phyloP scores from a whole-genome alignment of 768 basidiomycete species.

The Panus rudis region DNA sequence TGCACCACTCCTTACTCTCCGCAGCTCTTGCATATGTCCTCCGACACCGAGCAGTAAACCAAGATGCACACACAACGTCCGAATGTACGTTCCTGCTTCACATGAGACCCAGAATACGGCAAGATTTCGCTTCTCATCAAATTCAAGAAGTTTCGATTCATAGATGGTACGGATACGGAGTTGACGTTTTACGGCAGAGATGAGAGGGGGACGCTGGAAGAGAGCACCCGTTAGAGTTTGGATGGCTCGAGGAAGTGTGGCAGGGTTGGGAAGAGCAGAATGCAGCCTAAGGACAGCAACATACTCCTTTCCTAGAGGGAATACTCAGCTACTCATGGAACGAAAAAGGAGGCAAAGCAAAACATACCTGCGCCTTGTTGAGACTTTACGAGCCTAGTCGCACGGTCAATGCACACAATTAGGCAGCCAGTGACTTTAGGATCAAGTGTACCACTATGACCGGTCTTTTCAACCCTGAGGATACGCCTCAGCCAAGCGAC shows the following conservation, averaged over 20 bases:
- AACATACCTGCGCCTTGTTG: conserved; percentile 91
- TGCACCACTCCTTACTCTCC: conserved; percentile 90
- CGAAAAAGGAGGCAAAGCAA: not conserved
- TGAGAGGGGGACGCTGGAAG: conserved; percentile 97
- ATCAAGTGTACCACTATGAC: conserved; percentile 97
- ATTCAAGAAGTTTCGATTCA: conserved; percentile 91
- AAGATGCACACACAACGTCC: conserved; percentile 95
- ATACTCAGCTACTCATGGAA: not conserved
- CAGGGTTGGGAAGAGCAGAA: conserved; percentile 69
- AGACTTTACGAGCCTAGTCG: conserved; percentile 94
- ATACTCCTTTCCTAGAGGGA: conserved; percentile 84
- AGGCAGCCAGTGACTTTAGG: conserved; percentile 99
- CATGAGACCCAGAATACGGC: conserved; percentile 99
- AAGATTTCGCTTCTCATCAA: conserved; percentile 94
- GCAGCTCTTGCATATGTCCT: conserved; percentile 99
- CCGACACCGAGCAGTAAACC: conserved; percentile 93
- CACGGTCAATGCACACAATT: conserved; percentile 98
- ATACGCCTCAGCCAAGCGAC: conserved; percentile 99
- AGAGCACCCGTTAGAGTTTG: conserved; percentile 97
- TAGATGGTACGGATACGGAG: conserved; percentile 96
- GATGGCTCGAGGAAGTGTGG: conserved; percentile 85
- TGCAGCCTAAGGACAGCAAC: conserved; percentile 95
- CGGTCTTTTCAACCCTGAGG: conserved; percentile 93
- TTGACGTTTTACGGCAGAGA: conserved; percentile 98
- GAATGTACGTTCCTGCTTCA: conserved; percentile 94